Evolutionary conservation across 805 yeast genomes (phyloP).

Genomic region (Ogataea dorogensis): DNA sequence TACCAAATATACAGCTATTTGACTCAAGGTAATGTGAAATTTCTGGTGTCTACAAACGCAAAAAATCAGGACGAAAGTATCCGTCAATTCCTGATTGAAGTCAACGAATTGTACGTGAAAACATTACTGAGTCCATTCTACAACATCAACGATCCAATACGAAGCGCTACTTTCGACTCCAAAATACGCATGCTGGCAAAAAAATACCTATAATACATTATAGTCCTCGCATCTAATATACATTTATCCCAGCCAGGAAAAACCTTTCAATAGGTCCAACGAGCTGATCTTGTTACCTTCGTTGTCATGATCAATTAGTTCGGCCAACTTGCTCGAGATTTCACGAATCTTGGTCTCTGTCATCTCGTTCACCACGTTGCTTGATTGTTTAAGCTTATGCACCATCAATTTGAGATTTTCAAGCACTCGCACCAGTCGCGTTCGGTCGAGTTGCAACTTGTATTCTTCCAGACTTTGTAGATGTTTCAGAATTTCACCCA

Average conservation of each 20-base stretch:
- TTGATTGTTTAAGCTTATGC: constrained; percentile 28
- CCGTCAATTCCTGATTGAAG: constrained; percentile 78
- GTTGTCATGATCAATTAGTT: constrained; percentile 20
- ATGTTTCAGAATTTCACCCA: constrained; percentile 16
- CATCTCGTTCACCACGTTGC: constrained; percentile 21
- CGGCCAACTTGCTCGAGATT: constrained; percentile 21
- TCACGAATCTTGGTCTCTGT: constrained; percentile 22
- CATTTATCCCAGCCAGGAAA: constrained; percentile 24
- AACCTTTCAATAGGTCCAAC: constrained; percentile 35
- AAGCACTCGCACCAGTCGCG: constrained; percentile 21
- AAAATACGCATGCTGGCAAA: constrained; percentile 69
- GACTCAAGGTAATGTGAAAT: constrained; percentile 84
- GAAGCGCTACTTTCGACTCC: constrained; percentile 71
- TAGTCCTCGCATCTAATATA: constrained; percentile 18
- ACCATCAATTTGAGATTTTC: constrained; percentile 38
- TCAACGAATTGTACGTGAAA: constrained; percentile 86
- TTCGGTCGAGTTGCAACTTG: constrained; percentile 11
- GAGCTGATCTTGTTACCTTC: constrained; percentile 31
- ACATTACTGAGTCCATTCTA: constrained; percentile 86
- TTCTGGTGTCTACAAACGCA: constrained; percentile 66
- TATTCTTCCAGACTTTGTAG: constrained; percentile 16
- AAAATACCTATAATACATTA: constrained; percentile 55
- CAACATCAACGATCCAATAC: constrained; percentile 68
- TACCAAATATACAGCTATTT: constrained; percentile 78
- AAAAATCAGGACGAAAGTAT: constrained; percentile 65